Evolutionary conservation across 2,329 filamentous ascomycete genomes (phyloP).

Genomic region (Scedosporium minutisporum): DNA sequence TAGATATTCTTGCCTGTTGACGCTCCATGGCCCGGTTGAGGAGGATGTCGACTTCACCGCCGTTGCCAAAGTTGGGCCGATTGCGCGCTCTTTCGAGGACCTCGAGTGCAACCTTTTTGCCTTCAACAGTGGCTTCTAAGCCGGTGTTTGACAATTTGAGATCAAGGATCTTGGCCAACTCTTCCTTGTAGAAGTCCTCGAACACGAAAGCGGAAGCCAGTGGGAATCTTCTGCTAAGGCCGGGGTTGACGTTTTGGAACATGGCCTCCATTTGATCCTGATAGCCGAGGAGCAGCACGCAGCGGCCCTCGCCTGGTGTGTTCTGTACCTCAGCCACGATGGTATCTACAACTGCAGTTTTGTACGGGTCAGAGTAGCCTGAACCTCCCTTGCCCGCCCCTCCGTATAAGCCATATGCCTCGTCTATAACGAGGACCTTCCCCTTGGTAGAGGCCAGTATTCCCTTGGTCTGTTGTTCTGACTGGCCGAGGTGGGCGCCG

Average conservation of each 20-base stretch:
- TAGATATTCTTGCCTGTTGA: constrained; percentile 42
- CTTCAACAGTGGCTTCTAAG: constrained; percentile 42
- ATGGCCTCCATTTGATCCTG: constrained; percentile 59
- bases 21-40: constrained; percentile 41
- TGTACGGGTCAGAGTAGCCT: constrained; percentile 40
- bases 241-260: constrained; percentile 65
- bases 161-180: constrained; percentile 50
- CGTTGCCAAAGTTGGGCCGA: constrained; percentile 58
- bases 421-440: constrained; percentile 72
- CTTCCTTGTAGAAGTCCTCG: constrained; percentile 53
- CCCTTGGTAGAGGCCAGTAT: constrained; percentile 58
- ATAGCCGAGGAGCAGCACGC: constrained; percentile 64
- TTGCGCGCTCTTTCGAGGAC: constrained; percentile 49
- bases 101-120: constrained; percentile 44
- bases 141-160: constrained; percentile 45
- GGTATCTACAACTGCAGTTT: constrained; percentile 60
- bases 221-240: constrained; percentile 56
- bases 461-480: constrained; percentile 61
- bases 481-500: constrained; percentile 51
- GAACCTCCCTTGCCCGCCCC: constrained; percentile 39
- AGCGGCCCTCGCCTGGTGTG: constrained; percentile 60
- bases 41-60: constrained; percentile 65
- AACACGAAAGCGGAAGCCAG: constrained; percentile 56
- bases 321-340: constrained; percentile 67
- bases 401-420: constrained; percentile 61